Evolutionary conservation across 257 asterid genomes (phyloP).

Genomic region (Eucommia ulmoides): DNA sequence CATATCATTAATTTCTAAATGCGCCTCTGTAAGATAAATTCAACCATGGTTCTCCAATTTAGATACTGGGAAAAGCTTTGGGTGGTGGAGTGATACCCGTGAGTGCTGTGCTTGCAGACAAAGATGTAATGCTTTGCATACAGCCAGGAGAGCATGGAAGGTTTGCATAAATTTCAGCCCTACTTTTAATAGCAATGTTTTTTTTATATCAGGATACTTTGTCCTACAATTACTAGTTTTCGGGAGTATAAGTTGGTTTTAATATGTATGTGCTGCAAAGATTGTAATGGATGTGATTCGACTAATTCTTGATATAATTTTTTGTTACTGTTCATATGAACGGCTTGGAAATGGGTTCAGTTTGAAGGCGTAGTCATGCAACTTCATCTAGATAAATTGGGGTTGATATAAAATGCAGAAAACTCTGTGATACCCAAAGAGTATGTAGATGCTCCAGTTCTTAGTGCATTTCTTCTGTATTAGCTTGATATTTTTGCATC

Average conservation of each 20-base stretch:
- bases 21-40: neutral
- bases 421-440: neutral
- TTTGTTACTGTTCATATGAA: too few species aligned
- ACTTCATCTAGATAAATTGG: neutral
- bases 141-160: conserved; percentile 99
- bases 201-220: neutral
- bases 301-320: too few species aligned
- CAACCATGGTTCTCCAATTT: conserved; percentile 10
- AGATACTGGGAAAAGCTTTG: conserved; percentile 95
- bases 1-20: neutral
- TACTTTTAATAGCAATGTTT: neutral
- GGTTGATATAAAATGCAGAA: neutral
- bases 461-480: neutral
- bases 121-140: conserved; percentile 93
- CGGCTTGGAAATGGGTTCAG: neutral
- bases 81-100: conserved; percentile 98
- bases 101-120: conserved; percentile 87
- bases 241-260: neutral
- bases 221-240: neutral
- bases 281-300: neutral
- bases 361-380: neutral
- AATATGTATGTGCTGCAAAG: neutral
- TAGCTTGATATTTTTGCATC: neutral
- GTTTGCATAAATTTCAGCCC: conserved; percentile 23
- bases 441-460: neutral